Percentiles rank a stretch among this genome's conserved stretches.
Evolutionary conservation across 2,329 filamentous ascomycete genomes (phyloP).

Genomic region (Cladosporium cucumerinum): DNA sequence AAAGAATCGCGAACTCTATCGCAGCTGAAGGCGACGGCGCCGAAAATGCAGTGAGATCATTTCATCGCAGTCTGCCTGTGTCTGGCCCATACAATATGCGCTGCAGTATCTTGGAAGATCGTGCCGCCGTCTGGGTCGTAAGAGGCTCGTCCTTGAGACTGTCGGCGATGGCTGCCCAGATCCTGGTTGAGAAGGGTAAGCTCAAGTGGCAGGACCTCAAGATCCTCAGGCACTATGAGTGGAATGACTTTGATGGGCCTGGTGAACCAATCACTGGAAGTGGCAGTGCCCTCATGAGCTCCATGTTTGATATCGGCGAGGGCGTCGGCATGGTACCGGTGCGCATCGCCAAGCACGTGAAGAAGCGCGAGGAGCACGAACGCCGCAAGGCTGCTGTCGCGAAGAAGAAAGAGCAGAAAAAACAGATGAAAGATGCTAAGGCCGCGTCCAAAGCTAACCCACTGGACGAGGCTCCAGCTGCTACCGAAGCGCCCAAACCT

Average conservation of each 20-base stretch:
- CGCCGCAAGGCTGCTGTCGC: constrained; percentile 43
- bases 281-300: constrained; percentile 59
- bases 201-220: constrained; percentile 62
- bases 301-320: constrained; percentile 57
- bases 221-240: constrained; percentile 65
- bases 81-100: constrained; percentile 50
- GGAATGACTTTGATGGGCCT: constrained; percentile 74
- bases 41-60: constrained; percentile 64
- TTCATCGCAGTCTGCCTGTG: constrained; percentile 60
- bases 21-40: constrained; percentile 66
- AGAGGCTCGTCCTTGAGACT: constrained; percentile 60
- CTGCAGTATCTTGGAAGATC: constrained; percentile 63
- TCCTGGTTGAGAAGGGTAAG: constrained; percentile 60
- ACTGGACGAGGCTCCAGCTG: background rate
- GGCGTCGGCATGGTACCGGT: constrained; percentile 64
- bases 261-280: constrained; percentile 69
- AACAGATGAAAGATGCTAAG: constrained; percentile 21
- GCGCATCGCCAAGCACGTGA: constrained; percentile 56
- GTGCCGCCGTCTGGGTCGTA: constrained; percentile 63
- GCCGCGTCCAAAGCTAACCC: background rate
- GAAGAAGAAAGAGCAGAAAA: constrained; percentile 29
- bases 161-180: constrained; percentile 62
- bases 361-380: constrained; percentile 52
- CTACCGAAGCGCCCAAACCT: background rate
- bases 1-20: constrained; percentile 60